These are phyloP conservation scores for Sporisorium sorghi DNA, from an alignment of 1,284 basidiomycete genomes.

Conservation along the genomic window DNA sequence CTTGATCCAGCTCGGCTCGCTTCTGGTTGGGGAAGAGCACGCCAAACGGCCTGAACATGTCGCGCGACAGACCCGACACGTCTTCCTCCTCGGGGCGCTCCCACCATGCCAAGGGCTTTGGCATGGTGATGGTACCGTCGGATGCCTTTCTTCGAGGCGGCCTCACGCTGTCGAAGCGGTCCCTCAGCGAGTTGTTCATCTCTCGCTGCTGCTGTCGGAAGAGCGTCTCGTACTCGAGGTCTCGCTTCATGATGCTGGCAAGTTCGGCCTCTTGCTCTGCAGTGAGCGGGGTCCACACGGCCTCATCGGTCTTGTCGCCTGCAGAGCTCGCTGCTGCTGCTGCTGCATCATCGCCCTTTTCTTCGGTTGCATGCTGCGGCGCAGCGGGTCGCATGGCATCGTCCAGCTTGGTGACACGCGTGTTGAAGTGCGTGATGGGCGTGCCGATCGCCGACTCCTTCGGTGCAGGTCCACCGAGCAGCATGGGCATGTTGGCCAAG, in stretches of 20 bases:
- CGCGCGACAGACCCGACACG: conserved; percentile 30
- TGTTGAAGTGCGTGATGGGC: conserved; percentile 76
- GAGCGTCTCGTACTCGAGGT: conserved; percentile 72
- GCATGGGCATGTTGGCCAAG: conserved; percentile 59
- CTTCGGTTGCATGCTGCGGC: conserved; percentile 73
- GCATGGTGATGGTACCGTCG: conserved; percentile 41
- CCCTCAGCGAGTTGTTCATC: conserved; percentile 54
- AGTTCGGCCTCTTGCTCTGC: conserved; percentile 72
- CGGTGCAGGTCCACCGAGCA: conserved; percentile 67
- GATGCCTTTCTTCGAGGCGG: conserved; percentile 39
- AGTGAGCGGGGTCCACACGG: conserved; percentile 71
- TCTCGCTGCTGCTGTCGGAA: conserved; percentile 62
- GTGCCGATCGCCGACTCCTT: conserved; percentile 66
- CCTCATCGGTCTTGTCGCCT: conserved; percentile 30
- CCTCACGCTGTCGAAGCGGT: conserved; percentile 48
- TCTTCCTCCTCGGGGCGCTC: conserved; percentile 55
- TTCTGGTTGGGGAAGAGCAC: conserved; percentile 62
- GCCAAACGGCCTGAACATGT: conserved; percentile 47
- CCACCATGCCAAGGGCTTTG: conserved; percentile 63
- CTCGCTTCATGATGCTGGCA: conserved; percentile 74
- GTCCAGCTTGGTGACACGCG: conserved; percentile 75
- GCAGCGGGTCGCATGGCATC: conserved; percentile 70
- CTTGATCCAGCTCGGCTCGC: conserved; percentile 74
- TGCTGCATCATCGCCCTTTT: conserved; percentile 20
- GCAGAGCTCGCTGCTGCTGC: neutral